phyloP scores from a whole-genome alignment of 139 green algal genomes.

The Chlamydomonas asymmetrica region DNA sequence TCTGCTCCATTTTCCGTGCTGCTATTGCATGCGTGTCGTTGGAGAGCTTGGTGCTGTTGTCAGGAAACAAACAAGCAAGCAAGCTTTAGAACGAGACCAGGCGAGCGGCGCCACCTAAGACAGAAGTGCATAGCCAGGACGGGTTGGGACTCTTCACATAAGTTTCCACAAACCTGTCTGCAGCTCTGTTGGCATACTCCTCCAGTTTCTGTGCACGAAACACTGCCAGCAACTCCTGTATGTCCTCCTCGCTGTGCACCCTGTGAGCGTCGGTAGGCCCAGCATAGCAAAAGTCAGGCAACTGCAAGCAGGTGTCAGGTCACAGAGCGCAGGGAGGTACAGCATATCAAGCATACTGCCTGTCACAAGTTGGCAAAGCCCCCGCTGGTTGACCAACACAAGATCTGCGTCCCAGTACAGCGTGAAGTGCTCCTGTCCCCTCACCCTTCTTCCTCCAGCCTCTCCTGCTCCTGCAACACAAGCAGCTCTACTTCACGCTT shows the following conservation, averaged over 20 bases:
- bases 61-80: too few relatives aligned
- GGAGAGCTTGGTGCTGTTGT: slow-evolving; percentile 25
- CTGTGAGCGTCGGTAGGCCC: slow-evolving; percentile 4
- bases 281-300: neutral
- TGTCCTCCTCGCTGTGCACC: slow-evolving; percentile 55
- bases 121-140: too few relatives aligned
- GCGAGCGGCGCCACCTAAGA: too few relatives aligned
- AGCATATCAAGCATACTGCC: too few relatives aligned
- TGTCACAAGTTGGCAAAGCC: too few relatives aligned
- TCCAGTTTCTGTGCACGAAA: slow-evolving; percentile 13
- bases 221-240: slow-evolving; percentile 46
- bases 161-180: too few relatives aligned
- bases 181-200: too few relatives aligned
- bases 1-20: slow-evolving; percentile 70
- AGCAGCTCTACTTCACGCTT: slow-evolving; percentile 94
- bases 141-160: too few relatives aligned
- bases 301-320: neutral
- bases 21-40: slow-evolving; percentile 35
- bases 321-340: too few relatives aligned
- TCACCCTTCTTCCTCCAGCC: slow-evolving; percentile 87
- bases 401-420: too few relatives aligned
- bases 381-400: too few relatives aligned
- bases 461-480: slow-evolving; percentile 75
- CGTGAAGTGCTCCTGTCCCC: neutral
- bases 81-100: too few relatives aligned